Base-by-base conservation (phyloP, 2,329 filamentous ascomycete species). In the Xylaria arbuscula region DNA sequence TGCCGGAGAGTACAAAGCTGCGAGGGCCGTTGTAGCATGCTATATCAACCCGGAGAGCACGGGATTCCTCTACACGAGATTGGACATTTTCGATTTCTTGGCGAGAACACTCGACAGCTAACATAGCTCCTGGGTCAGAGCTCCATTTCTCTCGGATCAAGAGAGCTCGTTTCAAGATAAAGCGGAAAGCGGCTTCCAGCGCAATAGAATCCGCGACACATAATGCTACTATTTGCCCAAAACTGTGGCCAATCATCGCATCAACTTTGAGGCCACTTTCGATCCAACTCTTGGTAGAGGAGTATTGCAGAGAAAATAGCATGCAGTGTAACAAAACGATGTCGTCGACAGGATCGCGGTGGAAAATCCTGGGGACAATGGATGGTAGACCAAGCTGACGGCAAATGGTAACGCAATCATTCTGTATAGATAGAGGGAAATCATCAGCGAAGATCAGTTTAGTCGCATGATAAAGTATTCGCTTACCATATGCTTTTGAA, bases 151-250 rank as follows among this genome's bases (percentile, higher is more conserved):
- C 66, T 19, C 72, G 47, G 6, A 83, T 77, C 3, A 83, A 38
- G 0, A 50, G 51, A 1, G 81, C 81, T 11, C 82, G 73, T 0
- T 61, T 72, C 1, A 72, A 70, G 8, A 81, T 69, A 3, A 80
- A 28, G 15, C 67, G 77, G 9, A 83, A 19, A 1, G 71, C 69
- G 53, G 82, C 78, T 1, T 69, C 8, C 0, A 82, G 62, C 2
- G 72, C 72, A 1, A 82, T 69, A 0, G 67, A 70, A 0, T 80
- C 80, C 3, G 79, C 76, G 0, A 82, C 70, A 15, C 73, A 75
- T 2, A 82, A 67, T 1, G 80, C 81, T 0, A 80, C 79, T 0
- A 82, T 65, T 62, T 83, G 73, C 6, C 81, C 81, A 50, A 83
- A 78, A 61, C 79, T 81, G 64, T 83, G 81, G 0, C 81, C 81